Percentiles rank a stretch among this genome's conserved stretches.
Evolutionary conservation across 176 grass and related monocot genomes (phyloP).

Genomic region (Musa itinerans): DNA sequence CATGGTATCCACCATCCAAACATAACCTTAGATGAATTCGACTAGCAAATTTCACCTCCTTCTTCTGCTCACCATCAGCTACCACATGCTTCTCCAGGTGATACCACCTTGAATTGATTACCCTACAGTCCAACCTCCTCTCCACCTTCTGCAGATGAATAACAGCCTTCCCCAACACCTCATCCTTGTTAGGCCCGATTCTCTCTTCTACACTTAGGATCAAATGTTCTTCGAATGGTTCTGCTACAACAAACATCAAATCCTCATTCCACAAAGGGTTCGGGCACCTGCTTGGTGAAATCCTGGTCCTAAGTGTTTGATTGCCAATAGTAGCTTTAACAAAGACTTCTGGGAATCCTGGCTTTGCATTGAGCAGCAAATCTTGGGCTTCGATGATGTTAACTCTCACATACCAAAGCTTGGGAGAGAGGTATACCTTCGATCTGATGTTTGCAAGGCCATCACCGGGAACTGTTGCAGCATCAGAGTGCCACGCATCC

Average conservation of each 20-base stretch:
- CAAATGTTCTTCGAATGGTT: constrained; percentile 65
- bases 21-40: constrained; percentile 55
- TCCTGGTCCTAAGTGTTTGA: constrained; percentile 34
- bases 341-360: constrained; percentile 34
- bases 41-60: constrained; percentile 53
- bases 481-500: constrained; percentile 64
- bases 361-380: constrained; percentile 38
- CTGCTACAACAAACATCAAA: constrained; percentile 59
- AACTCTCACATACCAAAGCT: constrained; percentile 66
- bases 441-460: constrained; percentile 40
- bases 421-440: constrained; percentile 66
- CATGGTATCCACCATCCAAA: constrained; percentile 47
- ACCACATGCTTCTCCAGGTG: constrained; percentile 49
- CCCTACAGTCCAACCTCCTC: constrained; percentile 35
- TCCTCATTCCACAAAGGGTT: constrained; percentile 69
- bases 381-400: constrained; percentile 55
- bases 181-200: constrained; percentile 45
- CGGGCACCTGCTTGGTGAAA: constrained; percentile 26
- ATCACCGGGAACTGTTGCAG: constrained; percentile 45
- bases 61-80: constrained; percentile 41
- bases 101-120: constrained; percentile 43
- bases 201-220: constrained; percentile 47
- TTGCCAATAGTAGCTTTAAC: constrained; percentile 48
- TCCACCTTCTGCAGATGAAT: constrained; percentile 41
- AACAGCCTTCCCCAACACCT: constrained; percentile 39